phyloP scores from a whole-genome alignment of 129 eudicot genomes.

The Rutidosis leptorrhynchoides region DNA sequence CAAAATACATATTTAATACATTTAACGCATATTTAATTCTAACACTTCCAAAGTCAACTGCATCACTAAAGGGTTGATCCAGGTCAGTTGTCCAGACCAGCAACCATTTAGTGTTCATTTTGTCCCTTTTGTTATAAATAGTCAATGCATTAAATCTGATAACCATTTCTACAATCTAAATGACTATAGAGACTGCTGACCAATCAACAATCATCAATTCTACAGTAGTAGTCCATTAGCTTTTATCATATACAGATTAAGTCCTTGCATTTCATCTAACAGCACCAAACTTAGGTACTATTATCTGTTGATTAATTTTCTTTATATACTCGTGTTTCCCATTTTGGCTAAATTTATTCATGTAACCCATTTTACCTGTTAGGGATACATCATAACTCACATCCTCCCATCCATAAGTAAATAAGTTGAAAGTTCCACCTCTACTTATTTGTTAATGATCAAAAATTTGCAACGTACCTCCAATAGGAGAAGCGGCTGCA shows the following conservation, averaged over 20 bases:
- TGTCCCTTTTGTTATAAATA: background rate
- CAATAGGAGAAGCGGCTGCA: conserved; percentile 98
- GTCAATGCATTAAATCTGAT: background rate
- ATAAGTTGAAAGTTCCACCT: background rate
- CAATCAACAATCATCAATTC: background rate
- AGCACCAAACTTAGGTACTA: background rate
- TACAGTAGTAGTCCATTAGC: background rate
- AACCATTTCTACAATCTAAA: background rate
- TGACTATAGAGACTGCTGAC: background rate
- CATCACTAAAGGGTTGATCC: background rate
- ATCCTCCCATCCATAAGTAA: background rate
- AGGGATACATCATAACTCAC: background rate
- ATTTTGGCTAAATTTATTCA: background rate
- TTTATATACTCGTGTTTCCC: background rate
- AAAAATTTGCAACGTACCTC: conserved; percentile 46
- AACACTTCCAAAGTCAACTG: background rate
- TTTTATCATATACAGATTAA: background rate
- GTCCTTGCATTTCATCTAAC: background rate
- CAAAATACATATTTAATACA: no score
- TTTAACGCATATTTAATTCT: no score
- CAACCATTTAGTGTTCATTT: background rate
- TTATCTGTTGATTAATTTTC: background rate
- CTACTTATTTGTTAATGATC: background rate
- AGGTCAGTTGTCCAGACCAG: background rate
- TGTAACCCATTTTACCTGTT: background rate